Evolutionary conservation across 148 eudicot genomes (phyloP), one percentile per base, ranked within the genome.

Genomic region (Polygonum aviculare): DNA sequence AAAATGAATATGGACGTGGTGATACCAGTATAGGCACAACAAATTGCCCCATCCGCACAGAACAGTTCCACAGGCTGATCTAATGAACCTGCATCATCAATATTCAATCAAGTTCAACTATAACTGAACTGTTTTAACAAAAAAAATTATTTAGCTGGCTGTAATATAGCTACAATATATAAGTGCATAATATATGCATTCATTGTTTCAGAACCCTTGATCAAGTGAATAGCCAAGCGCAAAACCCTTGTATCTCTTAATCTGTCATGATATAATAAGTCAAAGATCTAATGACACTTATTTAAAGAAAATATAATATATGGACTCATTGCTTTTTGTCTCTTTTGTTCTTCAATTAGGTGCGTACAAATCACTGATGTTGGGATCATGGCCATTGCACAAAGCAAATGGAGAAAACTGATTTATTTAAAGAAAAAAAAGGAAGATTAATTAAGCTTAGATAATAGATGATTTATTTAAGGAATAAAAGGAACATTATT

Each of bases 21-120:
- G 49, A 67, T 82, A 94, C 98, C 90, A 80, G 81, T 84, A 94
- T 82, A 94, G 65, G 85, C 92, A 89, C 79, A 87, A 16, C 49
- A 94, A 93, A 86, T 94, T 94, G 18, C 96, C 97, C 98, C 97
- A 94, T 72, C 98, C 98, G 76, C 90, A 94, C 4, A 94, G 83
- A 52, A 92, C 59, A 44, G 93, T 79, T 47, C 92, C 96, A 97
- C 98, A 94, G 14, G 76, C 50, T 77, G 97, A 90, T 80, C 98
- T 97, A 69, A 85, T 85, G 81, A 94, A 94, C 98, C 98, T 94
- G 92, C 81, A 26, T 26, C 31, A 26, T 26, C 31, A 26, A 26
- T 26, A 1, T 26, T 26, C 31, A 26, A 26, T 26, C 31, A 26
- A 26, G 31, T 26, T 26, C 31, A 26, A 26, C 31, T 1, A 26